phyloP scores from a whole-genome alignment of 345 rosid species.

The Eucalyptus regnans region DNA sequence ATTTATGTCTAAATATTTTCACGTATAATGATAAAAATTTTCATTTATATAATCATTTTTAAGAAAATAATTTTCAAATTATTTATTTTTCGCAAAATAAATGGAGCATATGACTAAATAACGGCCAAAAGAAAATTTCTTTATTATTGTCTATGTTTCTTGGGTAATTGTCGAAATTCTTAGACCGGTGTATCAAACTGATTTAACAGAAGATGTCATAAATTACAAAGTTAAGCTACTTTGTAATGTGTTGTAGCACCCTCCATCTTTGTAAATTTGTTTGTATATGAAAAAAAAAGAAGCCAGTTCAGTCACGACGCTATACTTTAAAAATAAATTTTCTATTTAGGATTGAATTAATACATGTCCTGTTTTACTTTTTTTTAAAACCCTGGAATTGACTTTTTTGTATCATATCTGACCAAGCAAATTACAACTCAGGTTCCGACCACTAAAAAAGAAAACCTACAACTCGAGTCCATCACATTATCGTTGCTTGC shows the following conservation, averaged over 20 bases:
- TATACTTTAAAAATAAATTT: background rate
- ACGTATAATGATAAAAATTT: too few relatives aligned
- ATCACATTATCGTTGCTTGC: background rate
- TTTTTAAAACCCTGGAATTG: background rate
- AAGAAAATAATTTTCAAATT: too few relatives aligned
- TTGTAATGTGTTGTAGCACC: background rate
- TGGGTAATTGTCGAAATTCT: background rate
- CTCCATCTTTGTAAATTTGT: background rate
- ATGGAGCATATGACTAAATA: too few relatives aligned
- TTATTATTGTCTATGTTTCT: background rate
- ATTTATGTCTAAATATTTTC: too few relatives aligned
- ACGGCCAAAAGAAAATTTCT: background rate
- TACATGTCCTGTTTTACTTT: background rate
- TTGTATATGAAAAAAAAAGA: background rate
- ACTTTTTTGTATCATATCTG: too few relatives aligned
- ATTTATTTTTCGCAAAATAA: too few relatives aligned
- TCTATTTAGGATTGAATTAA: background rate
- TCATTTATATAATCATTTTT: too few relatives aligned
- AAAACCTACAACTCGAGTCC: background rate
- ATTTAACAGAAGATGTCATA: background rate
- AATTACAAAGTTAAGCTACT: background rate
- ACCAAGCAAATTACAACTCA: background rate
- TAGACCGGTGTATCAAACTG: background rate
- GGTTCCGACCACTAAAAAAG: background rate
- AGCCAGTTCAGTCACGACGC: background rate